Conservation (phyloP, 2,329 filamentous ascomycete genomes). For the Diatrype stigma region DNA sequence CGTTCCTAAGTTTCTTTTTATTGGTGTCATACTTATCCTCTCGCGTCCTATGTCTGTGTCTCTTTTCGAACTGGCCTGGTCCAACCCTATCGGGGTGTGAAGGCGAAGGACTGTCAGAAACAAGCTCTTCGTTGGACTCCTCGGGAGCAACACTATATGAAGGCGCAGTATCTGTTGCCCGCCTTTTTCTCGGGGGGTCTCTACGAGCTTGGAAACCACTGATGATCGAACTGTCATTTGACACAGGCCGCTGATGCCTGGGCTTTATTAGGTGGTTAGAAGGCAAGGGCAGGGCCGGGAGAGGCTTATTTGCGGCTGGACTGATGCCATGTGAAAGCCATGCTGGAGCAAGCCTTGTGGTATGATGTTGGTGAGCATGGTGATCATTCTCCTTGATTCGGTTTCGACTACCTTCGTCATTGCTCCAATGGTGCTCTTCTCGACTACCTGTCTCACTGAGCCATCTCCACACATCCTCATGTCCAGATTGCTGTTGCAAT, state of each 20-base stretch:
- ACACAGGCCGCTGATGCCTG: constrained; percentile 14
- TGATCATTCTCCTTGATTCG: neutral
- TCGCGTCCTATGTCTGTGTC: constrained; percentile 51
- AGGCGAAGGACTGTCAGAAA: constrained; percentile 12
- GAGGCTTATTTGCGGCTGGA: constrained; percentile 8
- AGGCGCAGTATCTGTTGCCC: constrained; percentile 1
- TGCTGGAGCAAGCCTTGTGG: constrained; percentile 10
- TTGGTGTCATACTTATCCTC: constrained; percentile 50
- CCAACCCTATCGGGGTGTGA: constrained; percentile 8
- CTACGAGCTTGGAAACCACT: constrained; percentile 13
- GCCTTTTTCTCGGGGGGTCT: constrained; percentile 6
- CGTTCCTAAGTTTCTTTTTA: constrained; percentile 17
- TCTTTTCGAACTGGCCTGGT: constrained; percentile 40
- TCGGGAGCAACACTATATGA: neutral
- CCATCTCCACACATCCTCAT: neutral
- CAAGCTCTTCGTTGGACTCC: neutral
- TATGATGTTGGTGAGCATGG: constrained; percentile 1
- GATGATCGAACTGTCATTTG: constrained; percentile 24
- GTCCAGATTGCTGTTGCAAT: neutral
- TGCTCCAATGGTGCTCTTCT: neutral
- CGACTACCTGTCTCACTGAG: neutral
- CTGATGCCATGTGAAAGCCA: constrained; percentile 21
- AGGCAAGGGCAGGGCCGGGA: constrained; percentile 6
- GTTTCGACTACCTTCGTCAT: neutral
- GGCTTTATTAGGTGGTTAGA: constrained; percentile 7